These are phyloP conservation scores for Pezicula carpinea DNA, from an alignment of 2,329 filamentous ascomycete species.

Conservation along the genomic window DNA sequence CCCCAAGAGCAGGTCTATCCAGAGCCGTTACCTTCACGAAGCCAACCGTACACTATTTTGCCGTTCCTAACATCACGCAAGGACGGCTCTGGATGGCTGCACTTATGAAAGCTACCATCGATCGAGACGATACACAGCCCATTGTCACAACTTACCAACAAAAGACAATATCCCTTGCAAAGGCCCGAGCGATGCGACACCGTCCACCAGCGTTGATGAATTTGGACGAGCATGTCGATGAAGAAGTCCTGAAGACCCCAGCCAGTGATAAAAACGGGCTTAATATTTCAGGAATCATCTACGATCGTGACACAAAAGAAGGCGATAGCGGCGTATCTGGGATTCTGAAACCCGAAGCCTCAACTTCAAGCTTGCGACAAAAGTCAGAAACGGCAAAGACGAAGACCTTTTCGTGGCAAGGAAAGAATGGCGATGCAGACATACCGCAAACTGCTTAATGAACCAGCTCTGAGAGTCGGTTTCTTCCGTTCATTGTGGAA, in stretches of 20 bases:
- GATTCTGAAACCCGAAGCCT: constrained; percentile 22
- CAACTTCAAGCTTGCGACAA: constrained; percentile 2
- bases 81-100: constrained; percentile 97
- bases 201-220: constrained; percentile 86
- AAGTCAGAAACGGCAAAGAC: constrained; percentile 13
- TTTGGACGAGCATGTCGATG: constrained; percentile 42
- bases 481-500: background rate
- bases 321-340: constrained; percentile 29
- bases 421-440: background rate
- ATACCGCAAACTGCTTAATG: background rate
- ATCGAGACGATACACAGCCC: constrained; percentile 74
- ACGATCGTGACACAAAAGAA: constrained; percentile 24
- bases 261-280: constrained; percentile 26
- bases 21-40: constrained; percentile 96
- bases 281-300: constrained; percentile 29
- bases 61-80: constrained; percentile 82
- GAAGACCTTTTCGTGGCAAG: constrained; percentile 9
- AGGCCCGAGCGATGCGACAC: constrained; percentile 82
- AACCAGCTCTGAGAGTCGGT: background rate
- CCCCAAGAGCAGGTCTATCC: constrained; percentile 80
- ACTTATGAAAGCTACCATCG: constrained; percentile 97
- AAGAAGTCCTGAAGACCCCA: constrained; percentile 24
- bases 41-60: constrained; percentile 95
- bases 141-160: constrained; percentile 94
- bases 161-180: constrained; percentile 88